Percentiles rank a stretch among this genome's conserved stretches.
Evolutionary conservation across 495 filamentous ascomycete species (phyloP).

Genomic region (Xylaria intraflava): DNA sequence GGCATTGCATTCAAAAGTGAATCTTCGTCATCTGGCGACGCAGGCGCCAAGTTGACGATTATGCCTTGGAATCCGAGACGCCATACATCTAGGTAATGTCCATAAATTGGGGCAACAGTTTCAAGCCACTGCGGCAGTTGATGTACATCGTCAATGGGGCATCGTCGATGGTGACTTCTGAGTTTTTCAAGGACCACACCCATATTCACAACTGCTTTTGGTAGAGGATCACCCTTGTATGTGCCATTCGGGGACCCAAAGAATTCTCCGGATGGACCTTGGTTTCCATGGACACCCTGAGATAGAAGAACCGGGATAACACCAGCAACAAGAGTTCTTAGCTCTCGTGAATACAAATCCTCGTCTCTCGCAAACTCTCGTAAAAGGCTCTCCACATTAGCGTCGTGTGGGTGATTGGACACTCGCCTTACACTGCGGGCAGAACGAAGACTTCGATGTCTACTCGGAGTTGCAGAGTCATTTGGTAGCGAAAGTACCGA

Average conservation of each 20-base stretch:
- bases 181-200: constrained; percentile 81
- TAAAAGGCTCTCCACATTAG: constrained; percentile 68
- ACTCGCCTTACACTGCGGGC: constrained; percentile 64
- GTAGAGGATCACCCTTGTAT: constrained; percentile 44
- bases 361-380: constrained; percentile 79
- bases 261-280: constrained; percentile 59
- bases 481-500: constrained; percentile 78
- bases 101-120: constrained; percentile 67
- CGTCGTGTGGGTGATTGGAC: constrained; percentile 56
- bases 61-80: constrained; percentile 92
- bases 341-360: constrained; percentile 81
- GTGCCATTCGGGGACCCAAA: constrained; percentile 37
- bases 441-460: constrained; percentile 57
- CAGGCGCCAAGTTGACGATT: constrained; percentile 83
- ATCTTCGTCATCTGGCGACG: constrained; percentile 46
- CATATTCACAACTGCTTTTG: constrained; percentile 90
- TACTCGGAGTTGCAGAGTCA: constrained; percentile 49
- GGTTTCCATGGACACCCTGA: constrained; percentile 70
- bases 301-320: constrained; percentile 89
- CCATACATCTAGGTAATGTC: constrained; percentile 86
- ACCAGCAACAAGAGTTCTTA: constrained; percentile 90
- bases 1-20: constrained; percentile 63
- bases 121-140: constrained; percentile 75
- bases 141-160: constrained; percentile 58
- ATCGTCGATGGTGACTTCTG: constrained; percentile 65